A percentile compares a stretch with the other conserved stretches of the same genome.
Conservation (phyloP, 2,329 filamentous ascomycete species). For the Davidsoniella eucalypti region DNA sequence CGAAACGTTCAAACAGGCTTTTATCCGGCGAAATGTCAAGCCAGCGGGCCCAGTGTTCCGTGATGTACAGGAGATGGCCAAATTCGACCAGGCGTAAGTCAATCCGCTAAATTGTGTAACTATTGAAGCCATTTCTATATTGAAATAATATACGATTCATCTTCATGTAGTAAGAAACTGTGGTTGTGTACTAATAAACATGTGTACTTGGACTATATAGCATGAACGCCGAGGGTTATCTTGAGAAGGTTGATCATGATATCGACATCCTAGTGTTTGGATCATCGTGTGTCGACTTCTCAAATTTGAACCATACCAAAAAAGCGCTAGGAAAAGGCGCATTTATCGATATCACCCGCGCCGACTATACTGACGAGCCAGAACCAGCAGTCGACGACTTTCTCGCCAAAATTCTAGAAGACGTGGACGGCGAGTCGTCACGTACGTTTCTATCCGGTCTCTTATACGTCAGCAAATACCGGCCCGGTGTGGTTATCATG, state of each 20-base stretch:
- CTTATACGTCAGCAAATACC: constrained; percentile 34
- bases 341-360: constrained; percentile 30
- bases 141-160: background rate
- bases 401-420: constrained; percentile 38
- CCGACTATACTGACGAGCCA: constrained; percentile 13
- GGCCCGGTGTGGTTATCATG: constrained; percentile 48
- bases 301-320: constrained; percentile 37
- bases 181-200: background rate
- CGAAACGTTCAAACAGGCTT: constrained; percentile 45
- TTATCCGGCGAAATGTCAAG: constrained; percentile 43
- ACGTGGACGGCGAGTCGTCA: constrained; percentile 41
- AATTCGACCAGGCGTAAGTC: constrained; percentile 29
- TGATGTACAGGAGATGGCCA: constrained; percentile 39
- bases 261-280: constrained; percentile 55
- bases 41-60: constrained; percentile 34
- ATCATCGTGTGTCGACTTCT: constrained; percentile 64
- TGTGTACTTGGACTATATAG: constrained; percentile 19
- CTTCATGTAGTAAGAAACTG: background rate
- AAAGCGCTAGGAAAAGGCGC: constrained; percentile 26
- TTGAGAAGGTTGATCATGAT: constrained; percentile 35
- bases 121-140: background rate
- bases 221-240: constrained; percentile 50
- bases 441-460: constrained; percentile 48
- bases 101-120: background rate
- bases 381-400: constrained; percentile 20